Percentiles rank a stretch among this genome's conserved stretches.
Conservation (phyloP, 305 asterid species). For the Fraxinus sp. region DNA sequence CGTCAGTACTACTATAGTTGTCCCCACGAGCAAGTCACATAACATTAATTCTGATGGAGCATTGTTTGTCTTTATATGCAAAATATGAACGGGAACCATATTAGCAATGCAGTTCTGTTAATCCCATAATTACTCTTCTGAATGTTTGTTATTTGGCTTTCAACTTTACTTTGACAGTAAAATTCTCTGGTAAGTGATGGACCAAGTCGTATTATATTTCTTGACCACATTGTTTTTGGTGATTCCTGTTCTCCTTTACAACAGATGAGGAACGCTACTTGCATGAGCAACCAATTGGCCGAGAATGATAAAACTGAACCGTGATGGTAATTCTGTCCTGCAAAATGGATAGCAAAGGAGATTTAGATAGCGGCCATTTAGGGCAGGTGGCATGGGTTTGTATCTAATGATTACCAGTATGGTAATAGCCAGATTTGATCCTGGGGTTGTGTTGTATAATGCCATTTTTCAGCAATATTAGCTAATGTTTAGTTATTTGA, state of each 20-base stretch:
- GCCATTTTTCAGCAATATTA: conserved; percentile 18
- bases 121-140: background rate
- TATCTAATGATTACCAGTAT: background rate
- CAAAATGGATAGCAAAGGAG: background rate
- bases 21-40: background rate
- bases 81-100: background rate
- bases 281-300: conserved; percentile 26
- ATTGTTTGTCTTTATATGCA: background rate
- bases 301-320: background rate
- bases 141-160: background rate
- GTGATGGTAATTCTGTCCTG: background rate
- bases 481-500: conserved; percentile 28
- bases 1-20: background rate
- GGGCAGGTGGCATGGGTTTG: conserved; percentile 11
- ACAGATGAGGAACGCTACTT: conserved; percentile 29
- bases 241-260: conserved; percentile 1
- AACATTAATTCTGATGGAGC: background rate
- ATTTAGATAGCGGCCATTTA: conserved; percentile 1
- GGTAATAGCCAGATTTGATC: background rate
- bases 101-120: background rate
- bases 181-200: background rate
- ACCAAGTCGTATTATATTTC: background rate
- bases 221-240: background rate
- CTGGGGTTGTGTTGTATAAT: conserved; percentile 31
- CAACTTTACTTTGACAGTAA: background rate